These are phyloP conservation scores for Marchantia polymorpha DNA, from an alignment of 225 moss, liverwort and hornwort genomes.

Conservation along the genomic window DNA sequence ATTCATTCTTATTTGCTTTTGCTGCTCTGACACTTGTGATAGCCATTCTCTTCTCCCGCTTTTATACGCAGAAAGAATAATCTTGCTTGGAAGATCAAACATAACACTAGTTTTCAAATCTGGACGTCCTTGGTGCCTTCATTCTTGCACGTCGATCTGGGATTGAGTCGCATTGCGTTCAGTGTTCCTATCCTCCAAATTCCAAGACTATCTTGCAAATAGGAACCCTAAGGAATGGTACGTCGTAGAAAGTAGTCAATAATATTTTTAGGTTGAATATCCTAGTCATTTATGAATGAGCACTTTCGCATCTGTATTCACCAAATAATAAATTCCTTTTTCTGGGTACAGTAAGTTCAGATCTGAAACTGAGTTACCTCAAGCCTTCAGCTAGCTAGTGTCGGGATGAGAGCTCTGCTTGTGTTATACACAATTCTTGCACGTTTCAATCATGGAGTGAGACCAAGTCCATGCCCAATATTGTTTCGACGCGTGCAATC, in stretches of 20 bases:
- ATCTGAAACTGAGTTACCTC: no score
- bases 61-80: slow-evolving; percentile 7
- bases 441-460: no score
- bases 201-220: background rate
- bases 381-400: no score
- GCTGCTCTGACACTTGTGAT: slow-evolving; percentile 28
- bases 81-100: background rate
- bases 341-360: no score
- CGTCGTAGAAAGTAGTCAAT: background rate
- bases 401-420: no score
- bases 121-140: background rate
- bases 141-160: background rate
- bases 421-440: no score
- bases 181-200: background rate
- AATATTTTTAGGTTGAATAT: no score
- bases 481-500: no score
- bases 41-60: slow-evolving; percentile 26
- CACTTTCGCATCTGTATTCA: no score
- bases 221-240: background rate
- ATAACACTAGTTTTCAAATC: background rate
- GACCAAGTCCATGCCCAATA: no score
- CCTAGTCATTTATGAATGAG: no score
- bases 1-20: slow-evolving; percentile 20
- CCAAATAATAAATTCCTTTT: no score
- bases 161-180: background rate